Percentiles rank a stretch among this genome's conserved stretches.
Conservation (phyloP, 2,329 filamentous ascomycete species). For the Neopestalotiopsis sp. region DNA sequence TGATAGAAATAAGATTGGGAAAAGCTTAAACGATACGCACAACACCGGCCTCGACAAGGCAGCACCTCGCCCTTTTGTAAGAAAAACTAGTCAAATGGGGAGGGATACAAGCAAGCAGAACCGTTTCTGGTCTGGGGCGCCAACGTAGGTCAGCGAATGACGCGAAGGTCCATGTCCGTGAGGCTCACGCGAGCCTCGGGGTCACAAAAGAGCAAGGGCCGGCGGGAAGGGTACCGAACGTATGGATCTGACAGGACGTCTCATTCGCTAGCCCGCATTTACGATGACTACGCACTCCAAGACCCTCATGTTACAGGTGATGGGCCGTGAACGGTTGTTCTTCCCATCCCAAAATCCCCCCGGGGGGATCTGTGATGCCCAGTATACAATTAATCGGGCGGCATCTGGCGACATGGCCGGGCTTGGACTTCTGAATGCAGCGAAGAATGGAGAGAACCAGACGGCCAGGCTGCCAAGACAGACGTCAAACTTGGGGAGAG, state of each 20-base stretch:
- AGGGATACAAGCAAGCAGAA: not conserved
- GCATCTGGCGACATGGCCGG: not conserved
- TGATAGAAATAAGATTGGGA: conserved; percentile 14
- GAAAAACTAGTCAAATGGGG: not conserved
- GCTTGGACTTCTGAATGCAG: not conserved
- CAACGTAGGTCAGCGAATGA: conserved; percentile 9
- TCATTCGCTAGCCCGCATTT: conserved; percentile 4
- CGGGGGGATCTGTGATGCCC: not conserved
- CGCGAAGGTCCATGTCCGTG: not conserved
- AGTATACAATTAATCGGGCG: not conserved
- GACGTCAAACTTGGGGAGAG: not conserved
- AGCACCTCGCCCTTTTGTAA: conserved; percentile 13
- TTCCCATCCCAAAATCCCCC: not conserved
- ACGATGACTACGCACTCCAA: conserved; percentile 1
- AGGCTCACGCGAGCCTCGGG: conserved; percentile 7
- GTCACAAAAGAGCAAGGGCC: not conserved
- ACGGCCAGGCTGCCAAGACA: not conserved
- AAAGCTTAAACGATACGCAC: conserved; percentile 4
- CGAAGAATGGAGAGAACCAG: not conserved
- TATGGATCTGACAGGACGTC: conserved; percentile 8
- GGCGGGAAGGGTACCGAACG: conserved; percentile 9
- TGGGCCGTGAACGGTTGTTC: not conserved
- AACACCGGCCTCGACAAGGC: not conserved
- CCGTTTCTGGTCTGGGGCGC: not conserved
- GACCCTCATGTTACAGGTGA: not conserved